Conservation (phyloP, 331 rosid species). For the Stylosanthes scabra region DNA sequence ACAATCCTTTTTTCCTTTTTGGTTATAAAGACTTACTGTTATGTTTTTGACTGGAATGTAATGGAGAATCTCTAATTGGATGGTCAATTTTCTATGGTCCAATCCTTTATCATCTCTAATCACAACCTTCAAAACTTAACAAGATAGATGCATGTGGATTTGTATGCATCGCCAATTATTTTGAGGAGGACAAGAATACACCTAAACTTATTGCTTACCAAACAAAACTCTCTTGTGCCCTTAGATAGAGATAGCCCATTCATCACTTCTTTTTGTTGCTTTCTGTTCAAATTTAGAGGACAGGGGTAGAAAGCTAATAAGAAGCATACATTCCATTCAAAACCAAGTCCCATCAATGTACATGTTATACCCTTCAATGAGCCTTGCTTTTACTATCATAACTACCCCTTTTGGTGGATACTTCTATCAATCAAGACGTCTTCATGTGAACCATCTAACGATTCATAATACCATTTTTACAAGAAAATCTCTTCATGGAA, state of each 20-base stretch:
- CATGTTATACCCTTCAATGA: background rate
- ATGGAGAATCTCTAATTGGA: background rate
- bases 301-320: too few species aligned
- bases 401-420: too few species aligned
- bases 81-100: background rate
- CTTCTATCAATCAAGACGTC: too few species aligned
- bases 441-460: too few species aligned
- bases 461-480: too few species aligned
- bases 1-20: background rate
- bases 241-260: background rate
- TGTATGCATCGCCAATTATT: background rate
- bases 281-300: background rate
- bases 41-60: slow-evolving; percentile 1
- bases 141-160: background rate
- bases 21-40: background rate
- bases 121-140: background rate
- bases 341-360: background rate
- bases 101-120: slow-evolving; percentile 7
- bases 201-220: background rate
- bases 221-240: background rate
- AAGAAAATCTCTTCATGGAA: too few species aligned
- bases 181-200: background rate
- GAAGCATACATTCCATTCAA: background rate
- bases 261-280: background rate
- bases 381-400: background rate